Evolutionary conservation across 305 asterid genomes (phyloP).

Genomic region (Fraxinus sp.): DNA sequence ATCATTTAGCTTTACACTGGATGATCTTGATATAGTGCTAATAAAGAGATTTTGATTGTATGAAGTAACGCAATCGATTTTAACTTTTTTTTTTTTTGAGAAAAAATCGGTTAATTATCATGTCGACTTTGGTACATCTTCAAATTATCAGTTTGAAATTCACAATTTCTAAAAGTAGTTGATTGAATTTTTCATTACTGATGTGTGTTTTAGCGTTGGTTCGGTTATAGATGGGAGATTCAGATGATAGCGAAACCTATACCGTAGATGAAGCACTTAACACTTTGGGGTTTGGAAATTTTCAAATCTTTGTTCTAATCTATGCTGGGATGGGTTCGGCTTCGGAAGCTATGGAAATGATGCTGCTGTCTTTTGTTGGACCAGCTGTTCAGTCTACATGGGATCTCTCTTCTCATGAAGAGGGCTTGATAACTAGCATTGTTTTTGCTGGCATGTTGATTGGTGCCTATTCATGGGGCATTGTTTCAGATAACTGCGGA

Average conservation of each 20-base stretch:
- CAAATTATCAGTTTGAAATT: neutral
- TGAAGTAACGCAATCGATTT: neutral
- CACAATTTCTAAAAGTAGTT: too few species aligned
- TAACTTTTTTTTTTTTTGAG: too few species aligned
- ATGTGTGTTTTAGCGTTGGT: conserved; percentile 1
- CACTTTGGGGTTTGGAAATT: conserved; percentile 64
- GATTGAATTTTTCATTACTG: neutral
- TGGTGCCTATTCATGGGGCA: conserved; percentile 73
- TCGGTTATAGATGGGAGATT: conserved; percentile 48
- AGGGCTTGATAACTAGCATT: conserved; percentile 61
- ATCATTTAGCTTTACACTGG: neutral
- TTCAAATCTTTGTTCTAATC: conserved; percentile 54
- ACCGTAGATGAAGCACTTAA: conserved; percentile 73
- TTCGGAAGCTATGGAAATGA: conserved; percentile 87
- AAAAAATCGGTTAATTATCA: neutral
- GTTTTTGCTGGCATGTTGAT: conserved; percentile 69
- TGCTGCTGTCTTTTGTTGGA: conserved; percentile 75
- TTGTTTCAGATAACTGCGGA: conserved; percentile 60
- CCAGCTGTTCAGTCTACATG: conserved; percentile 72
- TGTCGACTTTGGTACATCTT: neutral
- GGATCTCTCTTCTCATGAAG: conserved; percentile 63
- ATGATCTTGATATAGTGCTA: neutral
- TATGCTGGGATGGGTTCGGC: conserved; percentile 78
- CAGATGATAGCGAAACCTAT: conserved; percentile 36
- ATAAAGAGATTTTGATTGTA: neutral